Percentiles rank a stretch among this genome's conserved stretches.
phyloP scores from a whole-genome alignment of 2,329 filamentous ascomycete species.

The Venturia asperata region DNA sequence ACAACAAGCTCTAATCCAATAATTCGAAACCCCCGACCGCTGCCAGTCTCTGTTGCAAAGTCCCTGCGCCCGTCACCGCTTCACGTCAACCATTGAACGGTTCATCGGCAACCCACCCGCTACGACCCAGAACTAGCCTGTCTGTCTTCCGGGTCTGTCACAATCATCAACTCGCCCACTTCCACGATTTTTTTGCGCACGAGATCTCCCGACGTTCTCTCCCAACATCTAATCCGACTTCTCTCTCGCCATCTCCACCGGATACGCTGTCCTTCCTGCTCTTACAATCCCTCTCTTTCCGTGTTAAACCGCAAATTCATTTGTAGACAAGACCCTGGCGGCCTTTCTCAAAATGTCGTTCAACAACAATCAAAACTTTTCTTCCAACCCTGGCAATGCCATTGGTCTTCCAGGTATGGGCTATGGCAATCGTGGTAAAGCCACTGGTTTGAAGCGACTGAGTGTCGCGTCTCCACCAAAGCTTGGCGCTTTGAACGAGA shows the following conservation, averaged over 20 bases:
- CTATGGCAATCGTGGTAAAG: conserved; percentile 78
- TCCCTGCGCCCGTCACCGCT: neutral
- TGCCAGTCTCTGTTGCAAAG: neutral
- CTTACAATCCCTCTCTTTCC: neutral
- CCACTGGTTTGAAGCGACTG: conserved; percentile 82
- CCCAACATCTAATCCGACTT: neutral
- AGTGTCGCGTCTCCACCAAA: conserved; percentile 67
- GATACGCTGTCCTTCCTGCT: conserved; percentile 6
- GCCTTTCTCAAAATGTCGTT: conserved; percentile 96
- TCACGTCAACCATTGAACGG: neutral
- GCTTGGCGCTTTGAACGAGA: conserved; percentile 58
- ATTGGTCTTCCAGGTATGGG: conserved; percentile 71
- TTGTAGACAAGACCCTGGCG: conserved; percentile 76
- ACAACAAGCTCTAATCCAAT: conserved; percentile 16
- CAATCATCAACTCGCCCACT: neutral
- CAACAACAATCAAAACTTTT: conserved; percentile 55
- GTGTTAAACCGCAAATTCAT: conserved; percentile 1
- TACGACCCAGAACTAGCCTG: neutral
- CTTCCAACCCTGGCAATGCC: conserved; percentile 52
- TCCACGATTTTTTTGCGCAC: neutral
- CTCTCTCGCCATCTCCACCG: conserved; percentile 7
- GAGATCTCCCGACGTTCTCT: conserved; percentile 8
- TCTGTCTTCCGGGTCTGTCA: neutral
- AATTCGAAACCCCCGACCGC: neutral
- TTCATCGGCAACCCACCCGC: neutral